Percentiles rank a stretch among this genome's conserved stretches.
Evolutionary conservation across 192 early-diverging fungal genomes (phyloP).

Genomic region (Geosiphon pyriformis): DNA sequence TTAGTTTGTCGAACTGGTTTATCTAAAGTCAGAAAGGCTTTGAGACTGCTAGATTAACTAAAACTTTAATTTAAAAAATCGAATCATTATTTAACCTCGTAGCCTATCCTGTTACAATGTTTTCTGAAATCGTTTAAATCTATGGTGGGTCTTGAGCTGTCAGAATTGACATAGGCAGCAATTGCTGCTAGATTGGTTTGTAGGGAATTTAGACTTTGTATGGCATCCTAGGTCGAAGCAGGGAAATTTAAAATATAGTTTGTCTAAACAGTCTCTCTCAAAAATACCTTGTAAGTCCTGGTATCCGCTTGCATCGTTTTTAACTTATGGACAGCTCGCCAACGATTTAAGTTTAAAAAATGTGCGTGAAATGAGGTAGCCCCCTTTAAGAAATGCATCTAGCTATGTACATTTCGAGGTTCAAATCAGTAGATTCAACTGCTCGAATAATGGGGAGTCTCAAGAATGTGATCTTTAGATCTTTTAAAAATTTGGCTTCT

Average conservation of each 20-base stretch:
- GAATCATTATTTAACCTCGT: slow-evolving; percentile 47
- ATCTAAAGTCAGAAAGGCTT: slow-evolving; percentile 26
- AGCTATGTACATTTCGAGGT: too few relatives aligned
- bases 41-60: slow-evolving; percentile 26
- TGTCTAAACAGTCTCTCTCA: not conserved
- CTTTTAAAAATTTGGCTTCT: too few relatives aligned
- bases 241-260: not conserved
- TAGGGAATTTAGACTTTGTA: slow-evolving; percentile 72
- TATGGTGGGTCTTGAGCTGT: slow-evolving; percentile 49
- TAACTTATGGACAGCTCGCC: too few relatives aligned
- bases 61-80: not conserved
- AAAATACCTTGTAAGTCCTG: slow-evolving; percentile 2
- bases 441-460: too few relatives aligned
- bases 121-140: slow-evolving; percentile 63
- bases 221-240: slow-evolving; percentile 53
- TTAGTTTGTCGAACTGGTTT: slow-evolving; percentile 62
- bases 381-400: too few relatives aligned
- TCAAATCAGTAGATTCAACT: too few relatives aligned
- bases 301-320: slow-evolving; percentile 1
- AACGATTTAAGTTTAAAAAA: too few relatives aligned
- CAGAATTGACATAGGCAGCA: slow-evolving; percentile 63
- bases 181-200: slow-evolving; percentile 84
- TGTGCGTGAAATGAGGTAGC: too few relatives aligned
- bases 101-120: slow-evolving; percentile 66
- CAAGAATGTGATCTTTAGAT: too few relatives aligned